phyloP scores from a whole-genome alignment of 1,139 yeast species.

The Candida sp. region DNA sequence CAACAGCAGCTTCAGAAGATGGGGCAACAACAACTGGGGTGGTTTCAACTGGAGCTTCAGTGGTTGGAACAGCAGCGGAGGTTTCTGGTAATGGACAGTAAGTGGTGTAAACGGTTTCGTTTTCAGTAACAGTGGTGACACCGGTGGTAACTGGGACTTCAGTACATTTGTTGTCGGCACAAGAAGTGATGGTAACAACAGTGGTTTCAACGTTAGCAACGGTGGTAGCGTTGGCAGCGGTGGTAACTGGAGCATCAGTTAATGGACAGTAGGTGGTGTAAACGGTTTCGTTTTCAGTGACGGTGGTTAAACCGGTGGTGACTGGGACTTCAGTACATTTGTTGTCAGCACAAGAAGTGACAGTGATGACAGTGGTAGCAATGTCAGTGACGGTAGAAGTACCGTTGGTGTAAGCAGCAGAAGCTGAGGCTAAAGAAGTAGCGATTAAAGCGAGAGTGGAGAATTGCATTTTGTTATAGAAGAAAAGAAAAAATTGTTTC shows the following conservation, averaged over 20 bases:
- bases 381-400: conserved; percentile 22
- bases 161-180: conserved; percentile 15
- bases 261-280: conserved; percentile 20
- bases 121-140: conserved; percentile 6
- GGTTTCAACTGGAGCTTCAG: conserved; percentile 7
- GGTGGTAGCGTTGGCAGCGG: too few relatives aligned
- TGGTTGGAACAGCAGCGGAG: conserved; percentile 9
- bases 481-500: not conserved
- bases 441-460: conserved; percentile 7
- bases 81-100: conserved; percentile 11
- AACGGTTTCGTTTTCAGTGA: conserved; percentile 20
- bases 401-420: conserved; percentile 5
- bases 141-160: conserved; percentile 8
- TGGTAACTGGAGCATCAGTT: conserved; percentile 15
- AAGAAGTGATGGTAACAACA: conserved; percentile 33
- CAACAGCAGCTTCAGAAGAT: conserved; percentile 4
- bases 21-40: conserved; percentile 9
- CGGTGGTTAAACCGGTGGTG: conserved; percentile 38
- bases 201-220: conserved; percentile 6
- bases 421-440: conserved; percentile 4
- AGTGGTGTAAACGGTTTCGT: conserved; percentile 7
- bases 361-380: conserved; percentile 35
- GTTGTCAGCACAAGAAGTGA: conserved; percentile 44
- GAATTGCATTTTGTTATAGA: conserved; percentile 6
- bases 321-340: conserved; percentile 24